Conservation (phyloP, 176 grass and related monocot genomes). For the Musa beccarii region DNA sequence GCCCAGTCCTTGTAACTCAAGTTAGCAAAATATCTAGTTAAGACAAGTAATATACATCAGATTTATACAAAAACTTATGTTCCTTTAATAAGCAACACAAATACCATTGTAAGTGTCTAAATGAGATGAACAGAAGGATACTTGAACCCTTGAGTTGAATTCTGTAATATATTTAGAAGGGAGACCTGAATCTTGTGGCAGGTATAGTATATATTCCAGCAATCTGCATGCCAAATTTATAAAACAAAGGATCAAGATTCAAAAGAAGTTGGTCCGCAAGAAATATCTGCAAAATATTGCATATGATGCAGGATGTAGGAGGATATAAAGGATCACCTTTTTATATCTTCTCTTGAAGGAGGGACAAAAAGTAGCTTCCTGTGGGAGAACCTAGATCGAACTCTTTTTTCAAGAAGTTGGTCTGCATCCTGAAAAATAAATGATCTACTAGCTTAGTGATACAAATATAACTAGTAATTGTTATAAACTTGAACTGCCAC, state of each 20-base stretch:
- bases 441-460: constrained; percentile 6
- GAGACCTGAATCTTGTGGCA: constrained; percentile 39
- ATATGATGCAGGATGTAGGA: background rate
- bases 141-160: constrained; percentile 56
- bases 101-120: background rate
- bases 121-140: constrained; percentile 40
- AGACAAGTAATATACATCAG: background rate
- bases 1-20: background rate
- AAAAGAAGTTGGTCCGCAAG: background rate
- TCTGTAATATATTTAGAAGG: constrained; percentile 47
- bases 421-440: constrained; percentile 67
- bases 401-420: constrained; percentile 91
- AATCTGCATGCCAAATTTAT: constrained; percentile 38
- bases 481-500: background rate
- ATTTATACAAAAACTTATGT: background rate
- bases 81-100: background rate
- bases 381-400: constrained; percentile 81
- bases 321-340: constrained; percentile 33
- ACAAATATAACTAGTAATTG: background rate
- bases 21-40: background rate
- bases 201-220: constrained; percentile 57
- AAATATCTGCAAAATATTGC: background rate
- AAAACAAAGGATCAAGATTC: background rate
- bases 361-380: constrained; percentile 82
- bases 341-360: constrained; percentile 50